Evolutionary conservation across 1,284 basidiomycete species (phyloP).

Genomic region (Malassezia sp.): DNA sequence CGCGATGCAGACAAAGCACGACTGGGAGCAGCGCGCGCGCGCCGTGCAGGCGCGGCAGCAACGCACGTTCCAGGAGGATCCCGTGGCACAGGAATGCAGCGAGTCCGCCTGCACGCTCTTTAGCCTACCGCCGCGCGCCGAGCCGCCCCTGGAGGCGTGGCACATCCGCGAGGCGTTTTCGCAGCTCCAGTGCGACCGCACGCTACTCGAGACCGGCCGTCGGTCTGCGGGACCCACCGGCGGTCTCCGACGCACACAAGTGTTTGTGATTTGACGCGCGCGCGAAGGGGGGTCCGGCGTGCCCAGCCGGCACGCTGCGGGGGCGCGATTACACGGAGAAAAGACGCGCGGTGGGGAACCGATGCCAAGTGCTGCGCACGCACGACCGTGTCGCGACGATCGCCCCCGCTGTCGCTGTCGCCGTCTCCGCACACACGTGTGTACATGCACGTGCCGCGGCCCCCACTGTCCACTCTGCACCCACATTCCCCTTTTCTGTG

Average conservation of each 20-base stretch:
- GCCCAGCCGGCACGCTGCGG: neutral
- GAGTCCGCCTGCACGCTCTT: slow-evolving; percentile 29
- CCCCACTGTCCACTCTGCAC: too few species aligned
- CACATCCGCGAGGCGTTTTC: slow-evolving; percentile 43
- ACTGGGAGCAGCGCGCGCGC: slow-evolving; percentile 23
- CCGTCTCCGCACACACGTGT: too few species aligned
- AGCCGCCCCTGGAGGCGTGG: slow-evolving; percentile 26
- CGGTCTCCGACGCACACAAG: slow-evolving; percentile 32
- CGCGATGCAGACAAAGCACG: slow-evolving; percentile 31
- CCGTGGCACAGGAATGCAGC: neutral
- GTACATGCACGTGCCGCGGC: too few species aligned
- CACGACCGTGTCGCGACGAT: too few species aligned
- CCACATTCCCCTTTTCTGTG: too few species aligned
- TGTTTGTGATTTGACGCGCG: slow-evolving; percentile 28
- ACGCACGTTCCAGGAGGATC: neutral
- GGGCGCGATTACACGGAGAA: too few species aligned
- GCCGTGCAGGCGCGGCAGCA: slow-evolving; percentile 2
- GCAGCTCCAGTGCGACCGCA: slow-evolving; percentile 25
- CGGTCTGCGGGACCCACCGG: slow-evolving; percentile 27
- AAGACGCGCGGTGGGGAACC: too few species aligned
- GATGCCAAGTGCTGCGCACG: too few species aligned
- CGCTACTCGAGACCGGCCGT: slow-evolving; percentile 21
- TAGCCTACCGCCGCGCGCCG: slow-evolving; percentile 20
- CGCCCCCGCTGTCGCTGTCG: too few species aligned
- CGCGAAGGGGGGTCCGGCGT: neutral